Evolutionary conservation across 108 stramenopile genomes (phyloP).

Genomic region (Skeletonema grethae): DNA sequence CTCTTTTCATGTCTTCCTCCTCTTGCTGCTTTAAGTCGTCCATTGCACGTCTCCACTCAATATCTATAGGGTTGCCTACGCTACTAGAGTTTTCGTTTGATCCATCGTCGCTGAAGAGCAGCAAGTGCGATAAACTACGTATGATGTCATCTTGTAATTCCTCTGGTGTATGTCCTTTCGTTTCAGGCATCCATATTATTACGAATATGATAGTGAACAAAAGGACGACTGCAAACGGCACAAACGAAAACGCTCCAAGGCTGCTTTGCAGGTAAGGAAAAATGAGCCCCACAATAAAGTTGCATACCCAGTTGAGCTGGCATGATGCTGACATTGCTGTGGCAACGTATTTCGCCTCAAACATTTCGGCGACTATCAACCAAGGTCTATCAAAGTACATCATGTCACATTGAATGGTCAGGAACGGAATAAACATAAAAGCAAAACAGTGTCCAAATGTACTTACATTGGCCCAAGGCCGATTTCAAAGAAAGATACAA

Average conservation of each 20-base stretch:
- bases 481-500: slow-evolving; percentile 94
- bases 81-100: not conserved
- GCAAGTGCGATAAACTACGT: not conserved
- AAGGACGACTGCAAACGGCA: slow-evolving; percentile 84
- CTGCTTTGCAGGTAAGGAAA: slow-evolving; percentile 87
- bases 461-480: slow-evolving; percentile 96
- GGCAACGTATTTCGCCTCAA: slow-evolving; percentile 91
- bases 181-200: slow-evolving; percentile 77
- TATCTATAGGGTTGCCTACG: slow-evolving; percentile 1
- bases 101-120: not conserved
- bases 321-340: slow-evolving; percentile 77
- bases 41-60: slow-evolving; percentile 85
- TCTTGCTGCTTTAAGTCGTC: slow-evolving; percentile 82
- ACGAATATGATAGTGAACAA: slow-evolving; percentile 61
- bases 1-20: slow-evolving; percentile 64
- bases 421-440: not conserved
- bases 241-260: slow-evolving; percentile 75
- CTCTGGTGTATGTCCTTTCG: slow-evolving; percentile 78
- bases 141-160: slow-evolving; percentile 74
- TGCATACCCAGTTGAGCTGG: slow-evolving; percentile 94
- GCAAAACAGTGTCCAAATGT: not conserved
- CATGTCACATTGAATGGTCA: not conserved
- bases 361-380: slow-evolving; percentile 92
- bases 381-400: slow-evolving; percentile 29
- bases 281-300: slow-evolving; percentile 86